A percentile compares a stretch with the other conserved stretches of the same genome.
Conservation (phyloP, 306 rosid species). For the Medicago arabica region DNA sequence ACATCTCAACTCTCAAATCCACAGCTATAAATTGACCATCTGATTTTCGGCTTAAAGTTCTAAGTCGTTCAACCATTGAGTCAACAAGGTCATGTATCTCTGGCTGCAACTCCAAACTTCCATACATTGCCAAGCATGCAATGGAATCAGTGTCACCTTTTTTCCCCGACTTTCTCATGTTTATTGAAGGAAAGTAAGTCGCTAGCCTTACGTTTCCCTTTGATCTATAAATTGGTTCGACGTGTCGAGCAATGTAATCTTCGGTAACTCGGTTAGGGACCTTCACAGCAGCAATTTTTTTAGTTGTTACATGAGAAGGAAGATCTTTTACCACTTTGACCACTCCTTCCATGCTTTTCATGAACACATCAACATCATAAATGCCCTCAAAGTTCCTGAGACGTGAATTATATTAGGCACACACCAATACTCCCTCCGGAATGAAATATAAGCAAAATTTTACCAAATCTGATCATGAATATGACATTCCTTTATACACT, state of each 20-base stretch:
- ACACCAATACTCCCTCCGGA: not conserved
- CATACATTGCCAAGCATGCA: slow-evolving; percentile 94
- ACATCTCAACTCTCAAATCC: slow-evolving; percentile 86
- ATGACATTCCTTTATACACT: not conserved
- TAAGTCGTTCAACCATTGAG: slow-evolving; percentile 80
- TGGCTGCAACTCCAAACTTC: slow-evolving; percentile 82
- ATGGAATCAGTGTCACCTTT: slow-evolving; percentile 65
- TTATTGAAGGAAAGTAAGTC: slow-evolving; percentile 90
- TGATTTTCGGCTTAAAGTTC: slow-evolving; percentile 83
- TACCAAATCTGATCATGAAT: too few relatives aligned
- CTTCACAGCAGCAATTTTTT: slow-evolving; percentile 81
- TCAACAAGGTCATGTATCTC: slow-evolving; percentile 81
- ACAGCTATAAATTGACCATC: slow-evolving; percentile 85
- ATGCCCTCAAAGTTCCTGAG: slow-evolving; percentile 90
- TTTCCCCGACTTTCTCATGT: slow-evolving; percentile 73
- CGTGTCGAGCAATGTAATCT: slow-evolving; percentile 77
- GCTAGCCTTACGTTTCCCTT: slow-evolving; percentile 86
- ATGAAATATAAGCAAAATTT: too few relatives aligned
- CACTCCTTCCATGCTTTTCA: slow-evolving; percentile 80
- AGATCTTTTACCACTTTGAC: slow-evolving; percentile 72
- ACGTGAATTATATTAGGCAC: slow-evolving; percentile 18
- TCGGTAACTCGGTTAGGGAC: slow-evolving; percentile 92
- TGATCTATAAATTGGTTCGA: slow-evolving; percentile 71
- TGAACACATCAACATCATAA: slow-evolving; percentile 74
- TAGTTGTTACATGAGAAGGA: slow-evolving; percentile 66